These are phyloP conservation scores for Linanthus parryae DNA, from an alignment of 148 eudicot genomes.

Conservation along the genomic window DNA sequence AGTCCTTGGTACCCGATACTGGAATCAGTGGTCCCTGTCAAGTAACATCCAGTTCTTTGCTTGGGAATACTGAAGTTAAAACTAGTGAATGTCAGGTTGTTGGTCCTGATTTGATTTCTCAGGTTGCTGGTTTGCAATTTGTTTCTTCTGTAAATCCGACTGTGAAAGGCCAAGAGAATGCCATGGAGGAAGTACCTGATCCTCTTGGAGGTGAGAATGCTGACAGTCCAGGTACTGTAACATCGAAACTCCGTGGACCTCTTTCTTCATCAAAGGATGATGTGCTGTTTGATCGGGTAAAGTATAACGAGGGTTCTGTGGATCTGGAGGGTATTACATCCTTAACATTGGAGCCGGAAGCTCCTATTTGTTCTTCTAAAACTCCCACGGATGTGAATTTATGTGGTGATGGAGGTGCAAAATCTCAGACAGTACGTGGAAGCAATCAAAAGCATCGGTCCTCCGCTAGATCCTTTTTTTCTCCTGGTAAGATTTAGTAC, in stretches of 20 bases:
- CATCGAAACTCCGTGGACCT: constrained; percentile 52
- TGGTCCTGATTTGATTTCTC: constrained; percentile 15
- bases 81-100: constrained; percentile 26
- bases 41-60: constrained; percentile 30
- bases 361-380: constrained; percentile 12
- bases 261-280: constrained; percentile 16
- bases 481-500: constrained; percentile 41
- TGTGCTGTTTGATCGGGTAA: no score
- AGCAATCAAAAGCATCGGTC: constrained; percentile 58
- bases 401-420: constrained; percentile 20
- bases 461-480: constrained; percentile 40
- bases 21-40: constrained; percentile 19
- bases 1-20: constrained; percentile 30
- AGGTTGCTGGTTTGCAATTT: constrained; percentile 37
- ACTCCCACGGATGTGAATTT: constrained; percentile 8
- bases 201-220: constrained; percentile 21
- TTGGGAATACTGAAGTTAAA: constrained; percentile 21
- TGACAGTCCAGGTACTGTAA: constrained; percentile 56
- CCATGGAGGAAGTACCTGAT: constrained; percentile 22
- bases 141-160: no score
- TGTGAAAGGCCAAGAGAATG: no score
- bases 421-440: constrained; percentile 32
- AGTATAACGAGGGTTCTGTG: constrained; percentile 5
- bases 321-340: constrained; percentile 10
- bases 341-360: constrained; percentile 12